Conservation (phyloP, 305 asterid species). For the Rubia peregrina region DNA sequence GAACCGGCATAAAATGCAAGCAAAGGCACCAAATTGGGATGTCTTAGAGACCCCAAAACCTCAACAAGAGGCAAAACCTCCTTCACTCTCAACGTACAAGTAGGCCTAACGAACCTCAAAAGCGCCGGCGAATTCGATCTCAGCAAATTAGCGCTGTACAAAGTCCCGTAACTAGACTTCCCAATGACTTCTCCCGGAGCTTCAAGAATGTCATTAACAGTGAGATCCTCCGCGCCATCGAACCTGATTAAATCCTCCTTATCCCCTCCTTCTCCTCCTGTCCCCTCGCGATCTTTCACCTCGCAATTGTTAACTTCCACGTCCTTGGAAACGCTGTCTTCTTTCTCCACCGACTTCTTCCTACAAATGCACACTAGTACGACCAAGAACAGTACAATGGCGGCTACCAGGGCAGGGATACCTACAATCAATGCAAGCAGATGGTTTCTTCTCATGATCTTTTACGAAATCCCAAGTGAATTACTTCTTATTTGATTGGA, state of each 20-base stretch:
- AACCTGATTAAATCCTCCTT: slow-evolving; percentile 60
- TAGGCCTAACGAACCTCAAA: slow-evolving; percentile 85
- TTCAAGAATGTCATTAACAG: slow-evolving; percentile 60
- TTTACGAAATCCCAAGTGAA: slow-evolving; percentile 12
- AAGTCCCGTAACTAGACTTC: slow-evolving; percentile 78
- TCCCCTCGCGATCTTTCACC: slow-evolving; percentile 21
- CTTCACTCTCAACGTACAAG: slow-evolving; percentile 58
- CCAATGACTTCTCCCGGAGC: slow-evolving; percentile 98
- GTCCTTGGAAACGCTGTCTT: slow-evolving; percentile 30
- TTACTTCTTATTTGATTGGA: slow-evolving; percentile 17
- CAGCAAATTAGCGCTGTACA: slow-evolving; percentile 69
- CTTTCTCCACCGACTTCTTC: slow-evolving; percentile 21
- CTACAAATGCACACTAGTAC: slow-evolving; percentile 25
- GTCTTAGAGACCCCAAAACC: slow-evolving; percentile 70
- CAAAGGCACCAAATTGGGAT: slow-evolving; percentile 75
- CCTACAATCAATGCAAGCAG: slow-evolving; percentile 41
- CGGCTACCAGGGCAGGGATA: slow-evolving; percentile 27
- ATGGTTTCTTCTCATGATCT: slow-evolving; percentile 47
- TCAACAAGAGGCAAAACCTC: slow-evolving; percentile 60
- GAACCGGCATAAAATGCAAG: slow-evolving; percentile 83
- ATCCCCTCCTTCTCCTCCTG: slow-evolving; percentile 25
- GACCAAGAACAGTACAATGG: slow-evolving; percentile 24
- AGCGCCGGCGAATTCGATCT: slow-evolving; percentile 41
- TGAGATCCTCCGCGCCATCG: slow-evolving; percentile 67
- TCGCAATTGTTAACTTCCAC: slow-evolving; percentile 33